Conservation (phyloP, 352 stramenopile species). For the Pythium insidiosum region DNA sequence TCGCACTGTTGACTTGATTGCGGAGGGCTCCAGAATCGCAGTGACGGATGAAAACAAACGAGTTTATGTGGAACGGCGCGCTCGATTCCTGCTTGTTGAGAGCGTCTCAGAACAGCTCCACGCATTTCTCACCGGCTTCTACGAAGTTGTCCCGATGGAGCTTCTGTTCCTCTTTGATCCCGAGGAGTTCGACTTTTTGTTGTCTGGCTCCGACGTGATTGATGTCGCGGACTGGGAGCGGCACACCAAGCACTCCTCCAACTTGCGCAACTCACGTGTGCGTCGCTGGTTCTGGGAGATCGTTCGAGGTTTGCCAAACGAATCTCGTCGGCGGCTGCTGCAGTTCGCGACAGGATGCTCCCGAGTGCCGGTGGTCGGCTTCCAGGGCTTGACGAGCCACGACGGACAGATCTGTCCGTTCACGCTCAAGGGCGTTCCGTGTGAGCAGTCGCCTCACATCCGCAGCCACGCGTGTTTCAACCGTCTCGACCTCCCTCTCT, state of each 20-base stretch:
- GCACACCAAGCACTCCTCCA: conserved; percentile 61
- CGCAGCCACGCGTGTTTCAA: conserved; percentile 22
- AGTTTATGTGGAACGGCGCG: conserved; percentile 89
- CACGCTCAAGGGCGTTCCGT: conserved; percentile 41
- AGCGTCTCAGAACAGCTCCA: conserved; percentile 50
- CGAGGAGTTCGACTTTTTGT: conserved; percentile 95
- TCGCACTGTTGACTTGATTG: conserved; percentile 9
- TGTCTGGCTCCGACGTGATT: conserved; percentile 94
- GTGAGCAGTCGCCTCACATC: conserved; percentile 12
- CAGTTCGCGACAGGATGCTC: conserved; percentile 78
- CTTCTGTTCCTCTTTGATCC: conserved; percentile 96
- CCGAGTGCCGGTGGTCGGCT: conserved; percentile 68
- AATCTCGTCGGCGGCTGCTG: conserved; percentile 65
- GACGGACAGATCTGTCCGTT: conserved; percentile 72
- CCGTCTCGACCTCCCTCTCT: conserved; percentile 13
- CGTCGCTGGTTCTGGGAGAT: conserved; percentile 95
- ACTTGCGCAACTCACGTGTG: conserved; percentile 27
- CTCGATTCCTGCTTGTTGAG: conserved; percentile 50
- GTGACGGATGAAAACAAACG: conserved; percentile 94
- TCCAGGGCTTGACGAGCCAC: conserved; percentile 70
- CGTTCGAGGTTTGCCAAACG: conserved; percentile 82
- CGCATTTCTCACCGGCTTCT: conserved; percentile 89
- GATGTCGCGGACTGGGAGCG: conserved; percentile 94
- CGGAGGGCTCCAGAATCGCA: conserved; percentile 28
- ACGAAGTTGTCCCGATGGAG: conserved; percentile 94